Base-by-base conservation (phyloP, 2,329 filamentous ascomycete genomes). In the Neofusicoccum laricinum region DNA sequence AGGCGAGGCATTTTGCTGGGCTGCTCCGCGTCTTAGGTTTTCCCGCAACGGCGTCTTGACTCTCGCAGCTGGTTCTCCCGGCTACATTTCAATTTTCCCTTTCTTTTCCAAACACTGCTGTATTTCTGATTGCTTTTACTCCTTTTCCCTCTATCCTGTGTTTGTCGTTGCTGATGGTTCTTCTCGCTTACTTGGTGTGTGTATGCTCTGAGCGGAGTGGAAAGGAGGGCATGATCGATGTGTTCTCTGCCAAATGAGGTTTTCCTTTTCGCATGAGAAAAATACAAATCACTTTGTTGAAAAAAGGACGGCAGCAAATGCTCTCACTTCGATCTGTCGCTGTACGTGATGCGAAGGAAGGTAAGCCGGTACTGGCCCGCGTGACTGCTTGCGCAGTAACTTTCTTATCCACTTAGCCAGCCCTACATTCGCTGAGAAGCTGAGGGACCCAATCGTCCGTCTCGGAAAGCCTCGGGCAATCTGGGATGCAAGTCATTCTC, bases 111-210 rank as follows among this genome's bases (percentile, higher is more conserved):
- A 21, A 59, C 55, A 59, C 55, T 59, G 41, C 55, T 59, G 55
- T 59, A 59, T 59, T 59, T 59, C 55, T 59, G 55, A 59, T 46
- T 59, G 55, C 43, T 59, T 57, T 59, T 46, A 46, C 55, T 46
- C 41, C 41, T 21, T 59, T 46, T 45, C 30, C 32, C 55, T 59
- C 25, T 46, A 48, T 45, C 55, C 55, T 59, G 55, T 59, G 25
- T 59, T 46, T 36, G 30, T 46, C 41, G 41, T 59, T 59, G 30
- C 30, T 46, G 55, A 48, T 43, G 41, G 30, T 59, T 41, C 36
- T 57, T 57, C 51, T 48, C 41, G 41, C 55, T 38, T 59, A 36
- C 25, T 45, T 59, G 55, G 55, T 36, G 55, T 45, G 55, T 59
- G 55, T 59, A 59, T 59, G 55, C 55, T 59, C 55, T 59, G 41